A percentile compares a stretch with the other conserved stretches of the same genome.
These are phyloP conservation scores for Cucurbita maxima DNA, from an alignment of 306 rosid species.

Conservation along the genomic window DNA sequence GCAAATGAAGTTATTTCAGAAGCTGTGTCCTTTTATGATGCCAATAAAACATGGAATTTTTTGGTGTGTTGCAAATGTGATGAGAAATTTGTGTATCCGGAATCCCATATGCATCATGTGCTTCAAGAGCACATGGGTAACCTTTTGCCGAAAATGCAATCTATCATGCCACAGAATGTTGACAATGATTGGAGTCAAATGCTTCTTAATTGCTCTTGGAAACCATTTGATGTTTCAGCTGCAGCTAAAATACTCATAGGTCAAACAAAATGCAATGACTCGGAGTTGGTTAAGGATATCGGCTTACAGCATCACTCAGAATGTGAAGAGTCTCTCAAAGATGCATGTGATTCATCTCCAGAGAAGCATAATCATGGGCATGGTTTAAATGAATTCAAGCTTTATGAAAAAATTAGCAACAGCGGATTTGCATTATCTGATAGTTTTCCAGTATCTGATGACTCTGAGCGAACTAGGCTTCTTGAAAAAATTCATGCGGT, in stretches of 20 bases:
- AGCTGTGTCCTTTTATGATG: conserved; percentile 55
- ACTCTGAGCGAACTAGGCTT: conserved; percentile 59
- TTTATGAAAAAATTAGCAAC: conserved; percentile 22
- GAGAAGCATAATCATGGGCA: conserved; percentile 29
- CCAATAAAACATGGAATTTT: conserved; percentile 61
- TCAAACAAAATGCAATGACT: conserved; percentile 26
- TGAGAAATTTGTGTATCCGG: conserved; percentile 37
- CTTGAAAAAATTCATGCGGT: conserved; percentile 62
- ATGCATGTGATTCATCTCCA: conserved; percentile 33
- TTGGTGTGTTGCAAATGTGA: conserved; percentile 73
- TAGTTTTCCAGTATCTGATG: conserved; percentile 75
- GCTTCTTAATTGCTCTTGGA: conserved; percentile 79
- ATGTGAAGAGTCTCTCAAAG: conserved; percentile 37
- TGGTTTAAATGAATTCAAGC: conserved; percentile 13
- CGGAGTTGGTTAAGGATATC: conserved; percentile 33
- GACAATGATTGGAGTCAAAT: conserved; percentile 67
- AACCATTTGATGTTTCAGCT: conserved; percentile 62
- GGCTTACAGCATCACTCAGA: conserved; percentile 21
- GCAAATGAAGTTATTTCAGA: conserved; percentile 46
- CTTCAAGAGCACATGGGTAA: conserved; percentile 69
- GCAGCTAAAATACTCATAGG: conserved; percentile 52
- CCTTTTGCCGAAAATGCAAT: conserved; percentile 59
- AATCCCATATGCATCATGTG: conserved; percentile 65
- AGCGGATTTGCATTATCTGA: conserved; percentile 28
- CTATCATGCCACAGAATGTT: conserved; percentile 60